Evolutionary conservation across 2,329 filamentous ascomycete species (phyloP).

Genomic region (Pyricularia grisea): DNA sequence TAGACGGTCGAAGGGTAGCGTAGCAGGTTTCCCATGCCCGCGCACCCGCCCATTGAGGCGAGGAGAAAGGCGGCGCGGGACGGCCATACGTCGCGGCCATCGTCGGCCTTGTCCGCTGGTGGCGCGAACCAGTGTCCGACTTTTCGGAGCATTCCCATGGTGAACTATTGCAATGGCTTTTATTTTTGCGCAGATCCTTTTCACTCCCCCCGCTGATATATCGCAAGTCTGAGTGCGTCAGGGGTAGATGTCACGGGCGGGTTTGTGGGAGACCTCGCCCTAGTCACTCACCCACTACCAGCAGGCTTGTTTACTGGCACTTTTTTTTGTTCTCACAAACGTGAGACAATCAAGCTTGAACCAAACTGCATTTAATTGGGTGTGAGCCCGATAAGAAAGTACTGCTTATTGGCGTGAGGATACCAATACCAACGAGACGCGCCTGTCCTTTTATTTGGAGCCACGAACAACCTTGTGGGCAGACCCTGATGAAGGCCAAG

Average conservation of each 20-base stretch:
- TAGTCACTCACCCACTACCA: no score
- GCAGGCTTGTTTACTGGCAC: no score
- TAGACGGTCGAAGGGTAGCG: constrained; percentile 49
- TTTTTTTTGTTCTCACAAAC: no score
- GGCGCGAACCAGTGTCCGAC: constrained; percentile 23
- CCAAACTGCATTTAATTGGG: no score
- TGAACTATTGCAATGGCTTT: background rate
- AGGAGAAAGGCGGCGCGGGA: constrained; percentile 45
- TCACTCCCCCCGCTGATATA: no score
- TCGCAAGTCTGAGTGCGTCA: no score
- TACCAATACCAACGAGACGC: background rate
- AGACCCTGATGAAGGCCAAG: background rate
- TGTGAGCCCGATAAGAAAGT: no score
- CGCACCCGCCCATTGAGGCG: constrained; percentile 48
- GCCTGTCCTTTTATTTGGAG: background rate
- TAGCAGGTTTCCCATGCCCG: constrained; percentile 47
- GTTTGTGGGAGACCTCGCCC: no score
- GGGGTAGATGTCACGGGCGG: no score
- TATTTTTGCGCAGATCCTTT: no score
- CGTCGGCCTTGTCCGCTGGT: constrained; percentile 23
- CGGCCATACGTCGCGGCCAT: constrained; percentile 43
- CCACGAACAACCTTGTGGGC: background rate
- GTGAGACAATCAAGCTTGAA: no score
- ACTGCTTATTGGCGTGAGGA: no score
- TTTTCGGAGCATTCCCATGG: constrained; percentile 17